Base-by-base conservation (phyloP, 2,329 filamentous ascomycete species). In the Fusarium anthophilum region DNA sequence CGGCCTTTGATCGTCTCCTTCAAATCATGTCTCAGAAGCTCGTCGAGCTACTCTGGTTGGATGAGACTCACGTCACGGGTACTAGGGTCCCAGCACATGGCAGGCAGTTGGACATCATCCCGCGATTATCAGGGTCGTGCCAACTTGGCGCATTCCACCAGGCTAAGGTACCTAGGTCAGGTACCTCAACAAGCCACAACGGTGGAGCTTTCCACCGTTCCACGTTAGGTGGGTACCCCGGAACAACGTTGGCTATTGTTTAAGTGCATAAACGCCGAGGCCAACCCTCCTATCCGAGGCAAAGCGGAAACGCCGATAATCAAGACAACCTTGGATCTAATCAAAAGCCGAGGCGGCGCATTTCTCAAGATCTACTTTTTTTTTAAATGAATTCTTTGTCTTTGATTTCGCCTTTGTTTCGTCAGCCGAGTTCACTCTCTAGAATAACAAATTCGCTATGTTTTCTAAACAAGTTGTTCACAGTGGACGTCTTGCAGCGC, bases 381-480 rank as follows among this genome's bases (percentile, higher is more conserved):
- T 45, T 20, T 53, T 62, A 24, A 7, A 24, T 24, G 4, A 7
- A 24, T 8, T 26, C 10, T 28, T 48, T 12, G 13, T 37, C n/a
- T 53, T 53, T 53, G 24, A 22, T 28, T 44, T 37, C 43, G n/a
- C 22, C 38, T 60, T 55, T 32, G 11, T 15, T 53, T 60, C 20
- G 26, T 53, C 43, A 50, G 56, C n/a, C 47, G n/a, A 59, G 35
- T 45, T 45, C 22, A 35, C 43, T 37, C 39, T 14, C 37, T 41
- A 62, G 30, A 44, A 63, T 43, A 44, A 22, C 30, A 50, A 24
- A 53, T 26, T 41, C 47, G 62, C 26, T 43, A 78, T 78, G 77
- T 77, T 79, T 55, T 59, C 66, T 41, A 78, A 74, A 22, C 72
- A 76, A 51, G 56, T 79, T 63, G 66, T 73, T 66, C 80, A 73